Evolutionary conservation across 1,139 yeast species (phyloP).

Genomic region (Lodderomyces margitis): DNA sequence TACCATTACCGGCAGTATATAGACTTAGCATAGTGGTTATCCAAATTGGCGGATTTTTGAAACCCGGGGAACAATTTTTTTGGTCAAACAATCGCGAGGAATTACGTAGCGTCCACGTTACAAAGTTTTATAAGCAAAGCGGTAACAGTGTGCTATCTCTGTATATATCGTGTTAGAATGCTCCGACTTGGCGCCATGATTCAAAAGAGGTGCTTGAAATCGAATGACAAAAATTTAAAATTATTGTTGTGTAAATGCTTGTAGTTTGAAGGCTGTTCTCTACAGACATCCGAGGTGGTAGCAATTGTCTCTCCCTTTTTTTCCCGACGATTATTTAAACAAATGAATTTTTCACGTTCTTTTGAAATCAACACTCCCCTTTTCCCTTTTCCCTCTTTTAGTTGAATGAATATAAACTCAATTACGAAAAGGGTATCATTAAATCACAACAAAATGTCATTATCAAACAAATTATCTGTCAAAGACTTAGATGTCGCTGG

Average conservation of each 20-base stretch:
- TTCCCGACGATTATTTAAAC: background rate
- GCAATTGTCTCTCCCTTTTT: background rate
- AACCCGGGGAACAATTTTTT: slow-evolving; percentile 8
- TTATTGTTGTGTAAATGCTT: no score
- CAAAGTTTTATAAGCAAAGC: no score
- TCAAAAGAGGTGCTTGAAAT: no score
- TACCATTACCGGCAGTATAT: no score
- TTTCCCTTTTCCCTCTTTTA: slow-evolving; percentile 4
- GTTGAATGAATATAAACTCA: slow-evolving; percentile 7
- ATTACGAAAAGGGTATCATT: slow-evolving; percentile 7
- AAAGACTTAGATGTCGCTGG: slow-evolving; percentile 81
- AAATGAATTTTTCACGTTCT: background rate
- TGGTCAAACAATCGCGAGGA: no score
- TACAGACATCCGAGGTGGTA: background rate
- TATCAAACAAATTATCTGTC: slow-evolving; percentile 87
- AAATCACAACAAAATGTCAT: slow-evolving; percentile 57
- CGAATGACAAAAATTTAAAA: background rate
- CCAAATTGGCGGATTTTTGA: slow-evolving; percentile 4
- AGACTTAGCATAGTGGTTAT: no score
- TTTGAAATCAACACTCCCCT: background rate
- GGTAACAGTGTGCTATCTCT: no score
- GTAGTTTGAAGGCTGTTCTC: no score
- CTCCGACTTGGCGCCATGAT: background rate
- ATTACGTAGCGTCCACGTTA: no score
- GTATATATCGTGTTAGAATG: background rate